phyloP scores from a whole-genome alignment of 1,139 yeast genomes.

The Sugiyamaella grinbergsii region DNA sequence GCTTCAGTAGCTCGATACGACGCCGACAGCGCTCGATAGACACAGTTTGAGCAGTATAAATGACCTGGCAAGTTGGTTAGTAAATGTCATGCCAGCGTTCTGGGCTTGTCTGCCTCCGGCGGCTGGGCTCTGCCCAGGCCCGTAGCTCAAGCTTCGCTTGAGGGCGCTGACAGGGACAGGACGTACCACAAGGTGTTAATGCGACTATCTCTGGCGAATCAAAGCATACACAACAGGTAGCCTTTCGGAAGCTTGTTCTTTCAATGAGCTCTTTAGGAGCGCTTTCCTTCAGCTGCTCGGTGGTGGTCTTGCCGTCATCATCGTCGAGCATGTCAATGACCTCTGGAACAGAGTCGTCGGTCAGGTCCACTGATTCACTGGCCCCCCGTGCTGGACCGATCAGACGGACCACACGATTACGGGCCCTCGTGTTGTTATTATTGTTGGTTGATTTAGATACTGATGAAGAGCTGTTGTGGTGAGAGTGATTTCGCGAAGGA shows the following conservation, averaged over 20 bases:
- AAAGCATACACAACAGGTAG: conserved; percentile 42
- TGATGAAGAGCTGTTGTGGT: no score
- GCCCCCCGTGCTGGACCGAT: conserved; percentile 5
- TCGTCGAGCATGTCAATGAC: conserved; percentile 17
- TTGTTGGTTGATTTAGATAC: no score
- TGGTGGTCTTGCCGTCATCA: conserved; percentile 19
- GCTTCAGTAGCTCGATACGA: conserved; percentile 33
- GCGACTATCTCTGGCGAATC: conserved; percentile 41
- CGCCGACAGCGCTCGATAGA: conserved; percentile 41
- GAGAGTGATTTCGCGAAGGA: no score
- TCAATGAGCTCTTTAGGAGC: conserved; percentile 27
- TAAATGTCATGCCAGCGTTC: no score
- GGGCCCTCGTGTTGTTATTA: not conserved
- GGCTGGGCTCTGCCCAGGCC: no score
- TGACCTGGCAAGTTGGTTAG: conserved; percentile 27
- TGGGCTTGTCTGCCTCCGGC: no score
- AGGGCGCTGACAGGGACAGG: no score
- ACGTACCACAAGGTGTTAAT: conserved; percentile 42
- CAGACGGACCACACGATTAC: not conserved
- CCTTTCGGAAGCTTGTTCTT: conserved; percentile 26
- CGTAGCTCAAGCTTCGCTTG: no score
- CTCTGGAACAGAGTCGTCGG: conserved; percentile 14
- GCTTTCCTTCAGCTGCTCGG: conserved; percentile 20
- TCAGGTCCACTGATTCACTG: conserved; percentile 18
- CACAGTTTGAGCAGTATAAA: conserved; percentile 43